Conservation (phyloP, 2,329 filamentous ascomycete genomes). For the Aspergillus sp. region DNA sequence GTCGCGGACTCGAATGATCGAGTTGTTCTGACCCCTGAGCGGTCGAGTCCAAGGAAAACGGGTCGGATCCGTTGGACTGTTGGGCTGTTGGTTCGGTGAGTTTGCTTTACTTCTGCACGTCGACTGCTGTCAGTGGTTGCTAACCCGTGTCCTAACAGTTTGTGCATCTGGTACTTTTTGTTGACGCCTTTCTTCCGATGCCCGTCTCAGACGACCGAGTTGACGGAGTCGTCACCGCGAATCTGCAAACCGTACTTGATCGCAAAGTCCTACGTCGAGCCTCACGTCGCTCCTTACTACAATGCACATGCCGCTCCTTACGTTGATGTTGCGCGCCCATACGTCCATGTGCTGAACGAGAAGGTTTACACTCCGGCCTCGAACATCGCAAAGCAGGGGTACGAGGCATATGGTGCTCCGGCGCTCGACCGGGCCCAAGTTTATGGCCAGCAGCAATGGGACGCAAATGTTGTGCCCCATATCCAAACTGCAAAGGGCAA, state of each 20-base stretch:
- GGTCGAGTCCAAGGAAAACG: conserved; percentile 17
- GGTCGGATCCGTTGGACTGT: conserved; percentile 34
- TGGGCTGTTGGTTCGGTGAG: conserved; percentile 38
- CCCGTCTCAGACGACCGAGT: conserved; percentile 66
- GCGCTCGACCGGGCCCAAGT: conserved; percentile 65
- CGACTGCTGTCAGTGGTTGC: background rate
- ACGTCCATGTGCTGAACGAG: conserved; percentile 59
- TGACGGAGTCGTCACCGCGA: conserved; percentile 68
- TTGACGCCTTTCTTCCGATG: conserved; percentile 80
- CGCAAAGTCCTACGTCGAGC: conserved; percentile 66
- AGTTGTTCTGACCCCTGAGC: conserved; percentile 11
- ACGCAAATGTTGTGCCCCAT: conserved; percentile 73
- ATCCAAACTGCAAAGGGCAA: conserved; percentile 64
- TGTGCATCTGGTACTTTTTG: conserved; percentile 84
- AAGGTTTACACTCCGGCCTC: conserved; percentile 68
- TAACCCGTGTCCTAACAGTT: conserved; percentile 46
- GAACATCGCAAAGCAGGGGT: conserved; percentile 60
- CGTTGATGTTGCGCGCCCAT: conserved; percentile 72
- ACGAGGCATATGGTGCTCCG: conserved; percentile 72
- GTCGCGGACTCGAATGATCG: conserved; percentile 21
- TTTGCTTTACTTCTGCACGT: conserved; percentile 5
- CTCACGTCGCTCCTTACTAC: conserved; percentile 83
- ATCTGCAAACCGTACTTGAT: conserved; percentile 79
- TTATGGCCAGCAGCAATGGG: conserved; percentile 73
- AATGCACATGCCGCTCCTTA: conserved; percentile 80